phyloP scores from a whole-genome alignment of 2,329 filamentous ascomycete species.

The Talaromyces sp. region DNA sequence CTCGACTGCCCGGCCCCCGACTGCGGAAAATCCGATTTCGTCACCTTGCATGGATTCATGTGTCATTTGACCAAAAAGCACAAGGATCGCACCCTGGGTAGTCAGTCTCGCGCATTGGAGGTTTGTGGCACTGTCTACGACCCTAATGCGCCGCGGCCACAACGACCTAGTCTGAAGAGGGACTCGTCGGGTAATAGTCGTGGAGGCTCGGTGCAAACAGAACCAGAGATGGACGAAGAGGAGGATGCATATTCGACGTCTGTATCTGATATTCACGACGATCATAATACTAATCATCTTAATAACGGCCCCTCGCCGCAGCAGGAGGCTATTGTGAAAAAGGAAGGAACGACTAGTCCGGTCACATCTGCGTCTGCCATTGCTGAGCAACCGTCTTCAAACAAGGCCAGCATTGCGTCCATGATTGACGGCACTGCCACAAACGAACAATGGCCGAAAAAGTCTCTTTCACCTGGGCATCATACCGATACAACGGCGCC shows the following conservation, averaged over 20 bases:
- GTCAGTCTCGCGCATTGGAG: constrained; percentile 40
- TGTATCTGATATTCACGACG: constrained; percentile 23
- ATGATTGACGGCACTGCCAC: constrained; percentile 37
- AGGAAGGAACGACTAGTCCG: constrained; percentile 26
- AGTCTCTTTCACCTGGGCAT: constrained; percentile 21
- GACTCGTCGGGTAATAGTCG: constrained; percentile 37
- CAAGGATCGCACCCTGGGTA: constrained; percentile 40
- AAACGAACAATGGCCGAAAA: constrained; percentile 21
- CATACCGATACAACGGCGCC: constrained; percentile 18
- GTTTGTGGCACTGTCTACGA: constrained; percentile 39
- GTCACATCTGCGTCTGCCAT: constrained; percentile 16
- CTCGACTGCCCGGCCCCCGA: constrained; percentile 38
- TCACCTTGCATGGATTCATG: constrained; percentile 42
- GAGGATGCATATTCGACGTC: constrained; percentile 21
- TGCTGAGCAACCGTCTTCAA: constrained; percentile 20
- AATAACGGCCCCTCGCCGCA: not conserved
- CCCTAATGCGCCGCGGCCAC: constrained; percentile 35
- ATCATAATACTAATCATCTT: not conserved
- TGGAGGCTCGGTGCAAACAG: constrained; percentile 26
- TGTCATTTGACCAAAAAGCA: constrained; percentile 43
- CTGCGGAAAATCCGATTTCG: constrained; percentile 40
- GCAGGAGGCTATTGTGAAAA: constrained; percentile 24
- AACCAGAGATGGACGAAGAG: constrained; percentile 30
- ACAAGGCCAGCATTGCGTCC: constrained; percentile 39
- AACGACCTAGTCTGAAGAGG: constrained; percentile 29